Evolutionary conservation across 2,329 filamentous ascomycete genomes (phyloP), one percentile per base, ranked within the genome.

Genomic region (Cercospora sp.): DNA sequence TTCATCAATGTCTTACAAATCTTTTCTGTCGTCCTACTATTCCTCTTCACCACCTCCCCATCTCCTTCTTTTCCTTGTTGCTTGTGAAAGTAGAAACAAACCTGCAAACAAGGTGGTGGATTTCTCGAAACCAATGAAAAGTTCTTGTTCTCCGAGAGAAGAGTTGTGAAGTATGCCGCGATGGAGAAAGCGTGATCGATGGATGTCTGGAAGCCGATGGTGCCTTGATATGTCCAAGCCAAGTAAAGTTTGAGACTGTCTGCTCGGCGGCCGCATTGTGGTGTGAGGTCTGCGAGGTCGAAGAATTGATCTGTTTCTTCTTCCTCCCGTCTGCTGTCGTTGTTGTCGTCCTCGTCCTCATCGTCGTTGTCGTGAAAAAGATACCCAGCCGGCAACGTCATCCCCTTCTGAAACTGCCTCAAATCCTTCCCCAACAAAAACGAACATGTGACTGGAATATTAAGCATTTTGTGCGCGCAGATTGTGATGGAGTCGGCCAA

Each of bases 401-500:
- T 97, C 12, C 93, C 93, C 58, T 81, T 83, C 78, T 95, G 91
- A 79, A 98, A 96, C 26, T 90, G 82, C 65, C 85, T 83, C 76
- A 96, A 81, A 77, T 98, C 94, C 1, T 87, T 86, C 0, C 88
- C 90, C 12, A 99, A 85, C 4, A 99, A 86, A 82, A 96, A 97
- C 0, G 91, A 94, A 81, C 94, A 98, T 0, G 94, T 97, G 48
- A 96, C 83, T 0, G 95, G 94, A 2, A 93, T 91, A 67, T 92
- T 92, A 77, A 98, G 87, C 95, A 98, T 98, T 82, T 98, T 98
- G 82, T 99, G 95, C 66, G 95, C 94, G 79, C 96, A 98, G 64
- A 97, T 87, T 1, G 93, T 92, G 45, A 98, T 83, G 13, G 89
- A 92, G 79, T 97, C 87, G 9, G 94, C 95, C 48, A 90, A 84